These are phyloP conservation scores for Gonium pectorale DNA, from an alignment of 139 green algal genomes.

Conservation along the genomic window DNA sequence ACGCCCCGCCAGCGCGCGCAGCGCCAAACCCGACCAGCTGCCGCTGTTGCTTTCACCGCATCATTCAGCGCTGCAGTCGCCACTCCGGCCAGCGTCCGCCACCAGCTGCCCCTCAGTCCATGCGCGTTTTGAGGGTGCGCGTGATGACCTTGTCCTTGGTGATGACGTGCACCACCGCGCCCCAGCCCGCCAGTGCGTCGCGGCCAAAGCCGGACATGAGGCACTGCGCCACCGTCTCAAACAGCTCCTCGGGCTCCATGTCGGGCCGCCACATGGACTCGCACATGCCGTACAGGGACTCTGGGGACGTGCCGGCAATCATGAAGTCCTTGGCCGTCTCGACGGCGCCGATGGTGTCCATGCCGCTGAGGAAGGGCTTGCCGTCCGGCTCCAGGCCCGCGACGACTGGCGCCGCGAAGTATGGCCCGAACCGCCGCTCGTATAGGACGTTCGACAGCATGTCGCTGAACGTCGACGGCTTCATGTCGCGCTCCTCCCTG, in stretches of 20 bases:
- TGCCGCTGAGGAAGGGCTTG: constrained; percentile 94
- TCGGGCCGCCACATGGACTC: constrained; percentile 94
- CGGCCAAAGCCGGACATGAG: constrained; percentile 92
- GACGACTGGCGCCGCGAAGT: constrained; percentile 96
- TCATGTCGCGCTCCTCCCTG: constrained; percentile 96
- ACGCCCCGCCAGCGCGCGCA: too few relatives aligned
- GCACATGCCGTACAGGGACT: constrained; percentile 97
- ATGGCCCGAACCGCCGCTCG: constrained; percentile 96
- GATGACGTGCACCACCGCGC: constrained; percentile 94
- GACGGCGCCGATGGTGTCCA: constrained; percentile 96
- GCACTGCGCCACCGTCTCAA: constrained; percentile 94
- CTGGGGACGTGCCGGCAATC: constrained; percentile 89
- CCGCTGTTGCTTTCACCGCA: too few relatives aligned
- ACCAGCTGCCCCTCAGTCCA: constrained; percentile 92
- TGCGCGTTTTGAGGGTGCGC: constrained; percentile 89
- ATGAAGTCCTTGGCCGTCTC: constrained; percentile 98
- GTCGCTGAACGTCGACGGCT: constrained; percentile 91
- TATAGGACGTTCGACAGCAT: constrained; percentile 96
- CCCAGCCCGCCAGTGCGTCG: constrained; percentile 97
- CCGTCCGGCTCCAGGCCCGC: constrained; percentile 92
- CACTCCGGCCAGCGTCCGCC: too few relatives aligned
- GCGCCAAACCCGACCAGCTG: too few relatives aligned
- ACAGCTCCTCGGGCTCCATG: constrained; percentile 96
- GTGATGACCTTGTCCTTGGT: constrained; percentile 88
- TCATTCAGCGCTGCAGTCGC: too few relatives aligned